Evolutionary conservation across 305 asterid species (phyloP).

Genomic region (Solanum hybrid): DNA sequence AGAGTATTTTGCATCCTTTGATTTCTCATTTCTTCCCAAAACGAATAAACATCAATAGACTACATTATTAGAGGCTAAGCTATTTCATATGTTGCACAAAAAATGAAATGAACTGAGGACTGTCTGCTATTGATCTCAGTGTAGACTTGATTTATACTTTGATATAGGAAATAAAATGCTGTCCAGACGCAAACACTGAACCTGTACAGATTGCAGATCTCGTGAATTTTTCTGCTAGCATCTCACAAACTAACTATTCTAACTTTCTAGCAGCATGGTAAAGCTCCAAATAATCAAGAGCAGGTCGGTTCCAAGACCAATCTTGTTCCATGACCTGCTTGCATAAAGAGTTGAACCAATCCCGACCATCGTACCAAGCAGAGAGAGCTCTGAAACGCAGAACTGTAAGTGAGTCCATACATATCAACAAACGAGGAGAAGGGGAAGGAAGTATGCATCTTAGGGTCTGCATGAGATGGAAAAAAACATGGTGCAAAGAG

Average conservation of each 20-base stretch:
- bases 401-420: background rate
- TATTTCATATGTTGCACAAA: background rate
- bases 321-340: conserved; percentile 95
- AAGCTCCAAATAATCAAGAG: conserved; percentile 96
- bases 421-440: background rate
- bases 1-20: background rate
- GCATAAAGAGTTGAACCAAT: conserved; percentile 77
- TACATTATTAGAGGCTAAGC: conserved; percentile 1
- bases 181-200: conserved; percentile 16
- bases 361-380: conserved; percentile 80
- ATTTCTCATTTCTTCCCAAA: background rate
- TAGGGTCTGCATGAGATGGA: background rate
- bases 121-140: background rate
- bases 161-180: background rate
- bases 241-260: conserved; percentile 2
- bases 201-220: conserved; percentile 36
- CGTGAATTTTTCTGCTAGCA: background rate
- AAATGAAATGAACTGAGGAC: background rate
- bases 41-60: background rate
- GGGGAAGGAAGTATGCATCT: background rate
- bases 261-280: conserved; percentile 85
- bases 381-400: conserved; percentile 58
- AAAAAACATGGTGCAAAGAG: background rate
- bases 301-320: conserved; percentile 99
- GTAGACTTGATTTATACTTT: background rate